Conservation (phyloP, 257 asterid genomes). For the Mentha longifolia region DNA sequence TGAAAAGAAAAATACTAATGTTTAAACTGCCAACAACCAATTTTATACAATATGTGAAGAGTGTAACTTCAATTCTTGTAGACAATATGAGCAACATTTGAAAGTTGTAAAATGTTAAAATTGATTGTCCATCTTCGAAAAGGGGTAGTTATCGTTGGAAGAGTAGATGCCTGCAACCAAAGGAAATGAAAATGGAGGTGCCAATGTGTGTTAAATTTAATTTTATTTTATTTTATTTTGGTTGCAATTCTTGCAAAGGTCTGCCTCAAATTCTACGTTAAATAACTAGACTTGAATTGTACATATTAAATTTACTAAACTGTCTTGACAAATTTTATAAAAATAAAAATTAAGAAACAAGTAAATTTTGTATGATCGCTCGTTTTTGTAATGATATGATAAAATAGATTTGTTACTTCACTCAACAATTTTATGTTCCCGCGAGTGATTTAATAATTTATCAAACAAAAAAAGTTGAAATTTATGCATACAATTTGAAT, state of each 20-base stretch:
- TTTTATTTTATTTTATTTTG: not conserved
- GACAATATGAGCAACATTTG: not conserved
- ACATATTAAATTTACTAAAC: no score
- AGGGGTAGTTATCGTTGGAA: not conserved
- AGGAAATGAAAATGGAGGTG: not conserved
- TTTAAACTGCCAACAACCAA: not conserved
- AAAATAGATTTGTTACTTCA: no score
- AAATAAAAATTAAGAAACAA: not conserved
- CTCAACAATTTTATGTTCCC: no score
- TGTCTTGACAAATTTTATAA: not conserved
- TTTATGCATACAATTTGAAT: no score
- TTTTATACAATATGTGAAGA: not conserved
- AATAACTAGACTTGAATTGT: no score
- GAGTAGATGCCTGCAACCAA: slow-evolving; percentile 11
- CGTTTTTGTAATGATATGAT: no score
- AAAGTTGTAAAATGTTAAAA: not conserved
- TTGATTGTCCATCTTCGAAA: not conserved
- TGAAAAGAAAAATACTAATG: no score
- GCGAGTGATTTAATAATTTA: no score
- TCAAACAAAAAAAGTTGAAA: no score
- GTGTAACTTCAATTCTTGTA: not conserved
- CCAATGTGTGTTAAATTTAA: not conserved
- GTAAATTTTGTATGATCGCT: no score
- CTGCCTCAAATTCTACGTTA: not conserved
- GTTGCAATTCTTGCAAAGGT: not conserved